These are phyloP conservation scores for Paecilomyces dactylethromorphus DNA, from an alignment of 2,329 filamentous ascomycete species.

Conservation along the genomic window DNA sequence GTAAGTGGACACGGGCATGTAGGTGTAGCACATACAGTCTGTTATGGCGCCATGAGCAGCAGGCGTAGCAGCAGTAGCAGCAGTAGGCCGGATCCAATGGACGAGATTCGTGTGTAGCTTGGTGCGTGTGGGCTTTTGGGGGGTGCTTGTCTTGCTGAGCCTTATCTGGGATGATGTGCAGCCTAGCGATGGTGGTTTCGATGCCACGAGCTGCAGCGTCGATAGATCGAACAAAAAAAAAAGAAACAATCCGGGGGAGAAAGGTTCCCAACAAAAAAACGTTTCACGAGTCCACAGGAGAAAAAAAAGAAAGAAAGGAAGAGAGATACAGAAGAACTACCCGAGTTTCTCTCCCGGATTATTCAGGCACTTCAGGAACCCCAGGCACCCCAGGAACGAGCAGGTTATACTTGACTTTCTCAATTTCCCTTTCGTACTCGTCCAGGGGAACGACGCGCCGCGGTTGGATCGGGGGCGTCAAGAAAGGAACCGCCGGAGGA, in stretches of 20 bases:
- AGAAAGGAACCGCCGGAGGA: background rate
- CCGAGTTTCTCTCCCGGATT: background rate
- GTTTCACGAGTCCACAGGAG: background rate
- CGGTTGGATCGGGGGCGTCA: background rate
- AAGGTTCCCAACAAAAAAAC: conserved; percentile 4
- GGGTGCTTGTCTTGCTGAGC: background rate
- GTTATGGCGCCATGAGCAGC: conserved; percentile 27
- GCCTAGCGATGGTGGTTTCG: background rate
- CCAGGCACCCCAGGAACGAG: background rate
- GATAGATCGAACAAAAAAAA: background rate
- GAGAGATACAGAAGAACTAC: background rate
- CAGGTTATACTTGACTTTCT: background rate
- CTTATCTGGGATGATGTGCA: background rate
- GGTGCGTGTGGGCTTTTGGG: background rate
- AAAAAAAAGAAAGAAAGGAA: conserved; percentile 1
- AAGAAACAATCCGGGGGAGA: conserved; percentile 3
- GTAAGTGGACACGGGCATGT: conserved; percentile 1
- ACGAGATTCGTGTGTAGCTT: background rate
- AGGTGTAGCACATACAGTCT: conserved; percentile 20
- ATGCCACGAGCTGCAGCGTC: background rate
- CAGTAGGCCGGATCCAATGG: conserved; percentile 1
- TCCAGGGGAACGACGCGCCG: background rate
- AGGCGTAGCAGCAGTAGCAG: conserved; percentile 10
- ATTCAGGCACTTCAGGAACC: background rate
- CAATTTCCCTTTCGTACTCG: background rate